Percentiles rank a stretch among this genome's conserved stretches.
These are phyloP conservation scores for Diaporthe batatas DNA, from an alignment of 2,329 filamentous ascomycete genomes.

Conservation along the genomic window DNA sequence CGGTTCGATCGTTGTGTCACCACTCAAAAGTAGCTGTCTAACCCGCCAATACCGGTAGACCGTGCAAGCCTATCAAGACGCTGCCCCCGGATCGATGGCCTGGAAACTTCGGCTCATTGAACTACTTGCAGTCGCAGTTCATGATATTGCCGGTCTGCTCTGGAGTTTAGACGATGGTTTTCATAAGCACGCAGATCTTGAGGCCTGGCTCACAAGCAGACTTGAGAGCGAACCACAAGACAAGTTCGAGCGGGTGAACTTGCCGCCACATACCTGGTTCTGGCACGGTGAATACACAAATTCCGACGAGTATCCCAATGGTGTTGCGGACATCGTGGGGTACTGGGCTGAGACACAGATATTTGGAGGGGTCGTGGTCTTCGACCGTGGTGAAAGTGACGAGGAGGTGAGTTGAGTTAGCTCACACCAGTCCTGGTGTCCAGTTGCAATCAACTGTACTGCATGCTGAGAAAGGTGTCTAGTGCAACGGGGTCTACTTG, in stretches of 20 bases:
- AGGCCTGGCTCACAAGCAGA: not conserved
- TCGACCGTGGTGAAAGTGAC: conserved; percentile 1
- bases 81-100: not conserved
- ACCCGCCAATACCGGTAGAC: not conserved
- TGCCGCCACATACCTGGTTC: conserved; percentile 8
- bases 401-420: not conserved
- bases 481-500: conserved; percentile 12
- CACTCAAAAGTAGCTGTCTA: not conserved
- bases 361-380: conserved; percentile 4
- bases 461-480: not conserved
- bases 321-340: not conserved
- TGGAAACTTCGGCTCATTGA: conserved; percentile 13
- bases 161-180: not conserved
- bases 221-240: not conserved
- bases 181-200: conserved; percentile 8
- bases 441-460: too few relatives aligned
- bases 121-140: not conserved
- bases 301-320: not conserved
- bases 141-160: not conserved
- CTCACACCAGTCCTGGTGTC: not conserved
- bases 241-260: not conserved
- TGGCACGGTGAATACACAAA: not conserved
- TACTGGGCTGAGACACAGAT: conserved; percentile 11
- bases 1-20: not conserved
- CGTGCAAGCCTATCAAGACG: not conserved